Conservation (phyloP, 768 basidiomycete species). For the Tricholoma furcatifolium region DNA sequence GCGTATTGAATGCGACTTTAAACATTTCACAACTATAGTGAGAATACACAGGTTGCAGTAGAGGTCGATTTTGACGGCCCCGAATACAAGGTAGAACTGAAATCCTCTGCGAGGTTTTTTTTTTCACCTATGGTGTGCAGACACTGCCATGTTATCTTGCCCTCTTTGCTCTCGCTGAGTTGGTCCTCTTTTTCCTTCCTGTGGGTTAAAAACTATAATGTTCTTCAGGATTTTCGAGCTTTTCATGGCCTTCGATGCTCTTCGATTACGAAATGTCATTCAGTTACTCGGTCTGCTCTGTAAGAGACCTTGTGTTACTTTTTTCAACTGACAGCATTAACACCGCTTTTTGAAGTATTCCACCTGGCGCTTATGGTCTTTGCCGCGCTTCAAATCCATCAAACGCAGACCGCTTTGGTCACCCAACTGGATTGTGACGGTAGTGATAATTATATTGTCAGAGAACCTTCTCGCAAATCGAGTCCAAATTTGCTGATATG, state of each 20-base stretch:
- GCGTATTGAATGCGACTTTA: slow-evolving; percentile 18
- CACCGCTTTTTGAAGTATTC: slow-evolving; percentile 50
- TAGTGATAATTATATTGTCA: slow-evolving; percentile 35
- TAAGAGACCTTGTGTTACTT: slow-evolving; percentile 27
- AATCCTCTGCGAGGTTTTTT: neutral
- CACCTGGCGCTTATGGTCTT: slow-evolving; percentile 73
- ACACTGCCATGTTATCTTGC: slow-evolving; percentile 85
- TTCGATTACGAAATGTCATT: slow-evolving; percentile 74
- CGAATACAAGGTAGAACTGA: slow-evolving; percentile 50
- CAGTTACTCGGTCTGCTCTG: slow-evolving; percentile 74
- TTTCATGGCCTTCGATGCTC: slow-evolving; percentile 80
- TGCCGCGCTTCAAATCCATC: slow-evolving; percentile 72
- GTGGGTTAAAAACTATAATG: slow-evolving; percentile 4
- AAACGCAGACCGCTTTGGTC: slow-evolving; percentile 66
- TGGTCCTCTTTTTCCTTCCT: slow-evolving; percentile 21
- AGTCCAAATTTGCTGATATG: neutral
- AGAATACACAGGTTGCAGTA: slow-evolving; percentile 48
- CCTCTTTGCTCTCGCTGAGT: slow-evolving; percentile 83
- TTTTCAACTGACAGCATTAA: neutral
- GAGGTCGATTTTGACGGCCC: slow-evolving; percentile 39
- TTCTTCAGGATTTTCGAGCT: slow-evolving; percentile 73
- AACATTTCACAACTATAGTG: slow-evolving; percentile 2
- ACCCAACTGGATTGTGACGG: slow-evolving; percentile 31
- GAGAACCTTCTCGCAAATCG: slow-evolving; percentile 18
- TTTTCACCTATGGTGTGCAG: slow-evolving; percentile 30